phyloP scores from a whole-genome alignment of 495 filamentous ascomycete genomes.

The Neurospora africana region DNA sequence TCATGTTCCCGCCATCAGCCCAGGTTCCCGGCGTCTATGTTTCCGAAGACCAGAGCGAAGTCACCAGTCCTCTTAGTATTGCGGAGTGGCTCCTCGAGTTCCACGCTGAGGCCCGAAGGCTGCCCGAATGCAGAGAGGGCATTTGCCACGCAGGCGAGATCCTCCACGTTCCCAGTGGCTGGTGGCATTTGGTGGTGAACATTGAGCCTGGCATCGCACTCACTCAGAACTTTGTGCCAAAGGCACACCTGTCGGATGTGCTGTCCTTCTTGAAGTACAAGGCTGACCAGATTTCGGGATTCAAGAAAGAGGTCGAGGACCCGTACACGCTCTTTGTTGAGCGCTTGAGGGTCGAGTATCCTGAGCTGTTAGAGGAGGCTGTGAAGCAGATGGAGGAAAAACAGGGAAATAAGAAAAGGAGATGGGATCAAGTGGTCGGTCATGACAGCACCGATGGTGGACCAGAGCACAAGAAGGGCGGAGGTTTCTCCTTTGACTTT shows the following conservation, averaged over 20 bases:
- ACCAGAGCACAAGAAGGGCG: slow-evolving; percentile 24
- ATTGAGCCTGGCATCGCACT: slow-evolving; percentile 73
- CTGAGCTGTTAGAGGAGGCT: slow-evolving; percentile 54
- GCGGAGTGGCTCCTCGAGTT: slow-evolving; percentile 92
- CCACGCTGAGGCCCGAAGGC: slow-evolving; percentile 72
- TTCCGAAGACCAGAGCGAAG: slow-evolving; percentile 84
- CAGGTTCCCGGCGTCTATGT: slow-evolving; percentile 78
- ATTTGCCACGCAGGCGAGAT: slow-evolving; percentile 83
- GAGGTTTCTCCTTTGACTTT: slow-evolving; percentile 73
- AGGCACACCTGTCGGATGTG: slow-evolving; percentile 59
- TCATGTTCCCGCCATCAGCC: slow-evolving; percentile 63
- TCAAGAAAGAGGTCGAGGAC: slow-evolving; percentile 59
- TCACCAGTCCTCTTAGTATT: slow-evolving; percentile 89
- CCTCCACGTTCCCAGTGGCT: slow-evolving; percentile 81
- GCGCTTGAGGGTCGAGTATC: slow-evolving; percentile 51
- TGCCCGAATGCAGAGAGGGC: slow-evolving; percentile 74
- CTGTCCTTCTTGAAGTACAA: slow-evolving; percentile 77
- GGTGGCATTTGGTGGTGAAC: slow-evolving; percentile 97
- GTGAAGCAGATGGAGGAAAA: slow-evolving; percentile 53
- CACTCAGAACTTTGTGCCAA: slow-evolving; percentile 93
- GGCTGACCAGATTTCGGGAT: slow-evolving; percentile 76
- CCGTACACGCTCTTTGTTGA: slow-evolving; percentile 69
- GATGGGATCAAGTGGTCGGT: slow-evolving; percentile 72
- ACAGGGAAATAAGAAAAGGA: slow-evolving; percentile 58
- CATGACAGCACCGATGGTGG: slow-evolving; percentile 30